These are phyloP conservation scores for Fremontodendron californicum DNA, from an alignment of 345 rosid species.

Conservation along the genomic window DNA sequence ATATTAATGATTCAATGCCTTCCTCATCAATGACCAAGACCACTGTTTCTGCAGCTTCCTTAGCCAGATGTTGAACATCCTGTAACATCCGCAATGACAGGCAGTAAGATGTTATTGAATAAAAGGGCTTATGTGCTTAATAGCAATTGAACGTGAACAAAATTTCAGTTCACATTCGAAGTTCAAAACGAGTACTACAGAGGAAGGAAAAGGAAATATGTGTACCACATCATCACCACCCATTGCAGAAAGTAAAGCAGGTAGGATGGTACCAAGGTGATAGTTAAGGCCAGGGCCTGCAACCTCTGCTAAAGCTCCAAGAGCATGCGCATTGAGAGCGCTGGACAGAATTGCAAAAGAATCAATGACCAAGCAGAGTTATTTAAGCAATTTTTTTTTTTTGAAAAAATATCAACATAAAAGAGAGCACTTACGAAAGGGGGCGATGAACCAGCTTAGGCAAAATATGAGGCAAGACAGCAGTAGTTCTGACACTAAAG, in stretches of 20 bases:
- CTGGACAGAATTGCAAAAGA: slow-evolving; percentile 42
- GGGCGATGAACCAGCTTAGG: slow-evolving; percentile 92
- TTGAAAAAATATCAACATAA: background rate
- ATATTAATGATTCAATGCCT: slow-evolving; percentile 69
- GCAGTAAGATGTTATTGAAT: background rate
- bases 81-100: slow-evolving; percentile 25
- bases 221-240: slow-evolving; percentile 67
- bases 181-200: background rate
- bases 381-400: background rate
- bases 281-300: slow-evolving; percentile 86
- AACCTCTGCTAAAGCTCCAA: slow-evolving; percentile 97
- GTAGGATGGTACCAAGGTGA: slow-evolving; percentile 90
- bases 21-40: slow-evolving; percentile 87
- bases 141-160: background rate
- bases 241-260: slow-evolving; percentile 87
- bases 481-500: slow-evolving; percentile 91
- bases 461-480: slow-evolving; percentile 94
- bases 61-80: slow-evolving; percentile 87
- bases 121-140: background rate
- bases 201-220: background rate
- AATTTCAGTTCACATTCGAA: background rate
- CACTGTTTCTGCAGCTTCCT: slow-evolving; percentile 87
- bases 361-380: background rate
- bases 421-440: slow-evolving; percentile 71
- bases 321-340: slow-evolving; percentile 94